Evolutionary conservation across 768 basidiomycete genomes (phyloP).

Genomic region (Cubamyces lactineus): DNA sequence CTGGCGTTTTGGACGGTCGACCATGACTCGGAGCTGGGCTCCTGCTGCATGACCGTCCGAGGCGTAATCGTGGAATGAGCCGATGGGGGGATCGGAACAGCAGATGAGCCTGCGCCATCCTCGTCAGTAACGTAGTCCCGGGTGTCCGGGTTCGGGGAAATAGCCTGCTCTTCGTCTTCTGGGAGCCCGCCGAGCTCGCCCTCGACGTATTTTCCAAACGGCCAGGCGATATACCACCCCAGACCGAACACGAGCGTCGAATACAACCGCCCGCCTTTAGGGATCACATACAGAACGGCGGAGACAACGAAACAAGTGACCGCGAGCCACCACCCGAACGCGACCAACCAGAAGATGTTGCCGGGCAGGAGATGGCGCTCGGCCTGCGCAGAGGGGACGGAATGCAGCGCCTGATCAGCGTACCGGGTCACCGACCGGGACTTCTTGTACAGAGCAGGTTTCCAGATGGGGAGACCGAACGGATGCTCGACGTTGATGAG

Average conservation of each 20-base stretch:
- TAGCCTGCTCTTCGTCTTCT: slow-evolving; percentile 40
- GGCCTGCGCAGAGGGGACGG: slow-evolving; percentile 88
- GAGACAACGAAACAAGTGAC: slow-evolving; percentile 70
- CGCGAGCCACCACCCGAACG: slow-evolving; percentile 95
- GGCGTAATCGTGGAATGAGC: slow-evolving; percentile 50
- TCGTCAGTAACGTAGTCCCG: slow-evolving; percentile 35
- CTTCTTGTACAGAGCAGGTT: slow-evolving; percentile 98
- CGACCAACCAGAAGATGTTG: slow-evolving; percentile 88
- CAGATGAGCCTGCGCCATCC: slow-evolving; percentile 35
- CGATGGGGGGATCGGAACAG: slow-evolving; percentile 37
- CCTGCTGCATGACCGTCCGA: slow-evolving; percentile 36
- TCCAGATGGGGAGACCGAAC: slow-evolving; percentile 99
- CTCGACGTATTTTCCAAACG: slow-evolving; percentile 98
- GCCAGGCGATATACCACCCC: slow-evolving; percentile 97
- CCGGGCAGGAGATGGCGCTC: slow-evolving; percentile 92
- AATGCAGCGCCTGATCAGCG: slow-evolving; percentile 93
- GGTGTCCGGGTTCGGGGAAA: slow-evolving; percentile 33
- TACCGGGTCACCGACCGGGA: slow-evolving; percentile 94
- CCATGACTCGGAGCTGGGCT: slow-evolving; percentile 49
- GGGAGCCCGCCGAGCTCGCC: slow-evolving; percentile 55
- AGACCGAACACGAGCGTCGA: slow-evolving; percentile 87
- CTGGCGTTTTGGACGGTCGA: slow-evolving; percentile 32
- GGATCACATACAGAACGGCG: slow-evolving; percentile 67
- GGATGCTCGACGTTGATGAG: slow-evolving; percentile 99
- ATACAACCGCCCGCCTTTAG: slow-evolving; percentile 83